Conservation (phyloP, 1,284 basidiomycete genomes). For the Irpex sp. region DNA sequence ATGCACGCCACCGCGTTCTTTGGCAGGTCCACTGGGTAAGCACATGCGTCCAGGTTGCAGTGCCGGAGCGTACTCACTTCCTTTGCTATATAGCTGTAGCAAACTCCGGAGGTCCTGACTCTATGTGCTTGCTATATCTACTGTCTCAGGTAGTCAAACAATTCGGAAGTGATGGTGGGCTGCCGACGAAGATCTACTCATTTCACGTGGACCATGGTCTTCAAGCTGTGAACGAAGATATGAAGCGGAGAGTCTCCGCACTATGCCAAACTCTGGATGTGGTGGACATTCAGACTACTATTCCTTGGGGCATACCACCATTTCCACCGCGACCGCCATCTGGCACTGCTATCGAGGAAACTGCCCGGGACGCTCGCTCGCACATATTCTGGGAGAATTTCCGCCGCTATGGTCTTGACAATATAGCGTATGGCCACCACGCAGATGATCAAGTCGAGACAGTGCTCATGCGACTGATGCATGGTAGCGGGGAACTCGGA, state of each 20-base stretch:
- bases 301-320: constrained; percentile 54
- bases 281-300: constrained; percentile 26
- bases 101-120: constrained; percentile 78
- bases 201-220: constrained; percentile 66
- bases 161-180: background rate
- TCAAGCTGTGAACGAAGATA: constrained; percentile 49
- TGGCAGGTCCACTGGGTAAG: constrained; percentile 22
- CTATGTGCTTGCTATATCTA: constrained; percentile 70
- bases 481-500: constrained; percentile 50
- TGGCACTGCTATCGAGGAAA: constrained; percentile 42
- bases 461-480: constrained; percentile 60
- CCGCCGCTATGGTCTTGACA: constrained; percentile 31
- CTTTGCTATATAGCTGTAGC: constrained; percentile 45
- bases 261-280: constrained; percentile 37
- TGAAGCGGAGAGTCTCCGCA: constrained; percentile 47
- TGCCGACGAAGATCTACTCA: constrained; percentile 41
- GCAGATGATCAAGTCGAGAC: constrained; percentile 81
- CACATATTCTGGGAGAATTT: constrained; percentile 50
- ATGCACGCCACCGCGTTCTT: constrained; percentile 29
- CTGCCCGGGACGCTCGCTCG: constrained; percentile 59
- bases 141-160: constrained; percentile 26
- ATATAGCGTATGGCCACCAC: constrained; percentile 69
- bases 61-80: background rate
- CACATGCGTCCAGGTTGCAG: background rate
- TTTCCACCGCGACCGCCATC: constrained; percentile 37